Evolutionary conservation across 805 yeast species (phyloP).

Genomic region (Hanseniaspora taiwanica): DNA sequence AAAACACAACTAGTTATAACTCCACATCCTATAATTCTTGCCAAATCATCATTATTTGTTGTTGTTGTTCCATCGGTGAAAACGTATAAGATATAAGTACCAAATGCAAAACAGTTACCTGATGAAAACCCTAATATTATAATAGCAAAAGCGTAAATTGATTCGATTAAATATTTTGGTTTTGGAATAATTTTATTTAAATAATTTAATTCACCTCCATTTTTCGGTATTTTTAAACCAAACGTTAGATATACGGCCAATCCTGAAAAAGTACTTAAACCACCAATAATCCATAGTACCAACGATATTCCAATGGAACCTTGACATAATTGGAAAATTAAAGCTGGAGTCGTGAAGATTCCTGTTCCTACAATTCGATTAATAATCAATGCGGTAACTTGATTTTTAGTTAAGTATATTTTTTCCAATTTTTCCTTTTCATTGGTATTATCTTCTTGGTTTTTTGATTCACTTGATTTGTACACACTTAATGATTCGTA

Average conservation of each 20-base stretch:
- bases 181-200: conserved; percentile 55
- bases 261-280: conserved; percentile 51
- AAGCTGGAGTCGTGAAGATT: conserved; percentile 57
- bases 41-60: conserved; percentile 71
- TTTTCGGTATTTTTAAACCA: conserved; percentile 65
- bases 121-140: conserved; percentile 79
- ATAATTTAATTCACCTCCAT: conserved; percentile 81
- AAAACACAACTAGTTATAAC: conserved; percentile 60
- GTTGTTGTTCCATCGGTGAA: conserved; percentile 52
- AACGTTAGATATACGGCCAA: conserved; percentile 66
- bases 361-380: conserved; percentile 70
- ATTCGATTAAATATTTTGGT: conserved; percentile 57
- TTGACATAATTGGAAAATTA: conserved; percentile 28
- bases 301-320: conserved; percentile 66
- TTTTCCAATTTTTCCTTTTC: no score
- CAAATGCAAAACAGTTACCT: conserved; percentile 69
- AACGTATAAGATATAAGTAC: conserved; percentile 64
- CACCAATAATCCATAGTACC: conserved; percentile 64
- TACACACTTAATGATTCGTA: no score
- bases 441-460: no score
- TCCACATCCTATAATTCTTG: conserved; percentile 64
- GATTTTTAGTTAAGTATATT: neutral
- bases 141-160: conserved; percentile 54
- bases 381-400: conserved; percentile 28
- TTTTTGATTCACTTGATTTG: no score